Evolutionary conservation across 257 asterid species (phyloP), one percentile per base, ranked within the genome.

Genomic region (Nemophila menziesii): DNA sequence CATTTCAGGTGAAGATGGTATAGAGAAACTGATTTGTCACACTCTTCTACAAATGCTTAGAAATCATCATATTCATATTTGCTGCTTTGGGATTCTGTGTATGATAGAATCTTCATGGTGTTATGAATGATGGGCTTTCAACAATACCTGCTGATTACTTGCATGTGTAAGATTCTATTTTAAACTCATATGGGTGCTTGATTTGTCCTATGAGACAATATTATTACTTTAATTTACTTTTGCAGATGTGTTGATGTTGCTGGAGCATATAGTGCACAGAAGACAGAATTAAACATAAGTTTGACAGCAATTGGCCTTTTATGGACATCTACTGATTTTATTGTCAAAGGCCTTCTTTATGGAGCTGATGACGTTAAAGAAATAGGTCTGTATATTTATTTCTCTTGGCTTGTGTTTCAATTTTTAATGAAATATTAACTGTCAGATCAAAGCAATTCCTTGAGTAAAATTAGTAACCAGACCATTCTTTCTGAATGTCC

Each of bases 61-160:
- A n/a, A n/a, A n/a, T n/a, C n/a, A n/a, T n/a, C n/a, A n/a, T n/a
- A n/a, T n/a, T n/a, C n/a, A n/a, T n/a, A n/a, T n/a, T n/a, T n/a
- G n/a, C n/a, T n/a, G n/a, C n/a, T n/a, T n/a, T n/a, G n/a, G 27
- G 24, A 60, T 55, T 58, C 61, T 61, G 55, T 18, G n/a, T 59
- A 51, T 66, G 61, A 46, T 61, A 83, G 95, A 71, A 92, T 64
- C 93, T 87, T 48, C 97, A 95, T 41, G 92, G 83, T 55, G 80
- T 87, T 51, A 87, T 87, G 93, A 87, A 87, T 67, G 97, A 87
- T 71, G 97, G 95, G 36, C 79, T 87, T 51, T 77, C 97, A 51
- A 70, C 93, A 3, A 70, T 87, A 61, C 97, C 97, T 33, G 73
- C 81, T 47, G 74, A 80, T 54, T 80, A 82, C 71, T 86, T 87